These are phyloP conservation scores for Berberis thunbergii DNA, from an alignment of 164 flowering plant genomes.

Conservation along the genomic window DNA sequence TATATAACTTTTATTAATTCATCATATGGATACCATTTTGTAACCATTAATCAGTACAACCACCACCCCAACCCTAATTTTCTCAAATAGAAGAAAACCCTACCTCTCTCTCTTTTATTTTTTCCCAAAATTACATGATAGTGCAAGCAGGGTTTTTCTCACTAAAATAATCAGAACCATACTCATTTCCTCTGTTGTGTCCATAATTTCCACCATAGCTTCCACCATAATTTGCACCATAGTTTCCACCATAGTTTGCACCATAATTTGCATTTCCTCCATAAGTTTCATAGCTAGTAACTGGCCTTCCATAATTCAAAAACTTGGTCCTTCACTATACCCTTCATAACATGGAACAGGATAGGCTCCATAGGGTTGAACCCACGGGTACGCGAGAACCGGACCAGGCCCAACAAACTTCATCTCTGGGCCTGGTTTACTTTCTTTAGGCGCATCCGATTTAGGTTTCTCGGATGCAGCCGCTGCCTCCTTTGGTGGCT, in stretches of 20 bases:
- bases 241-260: too few relatives aligned
- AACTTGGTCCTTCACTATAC: neutral
- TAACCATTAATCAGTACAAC: too few relatives aligned
- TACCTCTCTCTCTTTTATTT: too few relatives aligned
- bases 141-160: constrained; percentile 9
- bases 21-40: too few relatives aligned
- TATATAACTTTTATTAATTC: too few relatives aligned
- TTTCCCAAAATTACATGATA: neutral
- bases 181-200: too few relatives aligned
- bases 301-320: constrained; percentile 1
- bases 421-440: constrained; percentile 2
- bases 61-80: too few relatives aligned
- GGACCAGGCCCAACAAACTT: constrained; percentile 1
- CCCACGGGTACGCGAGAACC: neutral
- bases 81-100: too few relatives aligned
- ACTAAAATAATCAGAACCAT: constrained; percentile 7
- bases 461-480: neutral
- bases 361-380: constrained; percentile 1
- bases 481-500: neutral
- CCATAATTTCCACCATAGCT: too few relatives aligned
- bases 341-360: constrained; percentile 6
- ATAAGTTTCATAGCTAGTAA: neutral
- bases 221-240: neutral
- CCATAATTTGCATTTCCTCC: neutral
- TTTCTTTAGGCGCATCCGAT: neutral